Evolutionary conservation across 2,329 filamentous ascomycete genomes (phyloP).

Genomic region (Ophiosphaerella narmari): DNA sequence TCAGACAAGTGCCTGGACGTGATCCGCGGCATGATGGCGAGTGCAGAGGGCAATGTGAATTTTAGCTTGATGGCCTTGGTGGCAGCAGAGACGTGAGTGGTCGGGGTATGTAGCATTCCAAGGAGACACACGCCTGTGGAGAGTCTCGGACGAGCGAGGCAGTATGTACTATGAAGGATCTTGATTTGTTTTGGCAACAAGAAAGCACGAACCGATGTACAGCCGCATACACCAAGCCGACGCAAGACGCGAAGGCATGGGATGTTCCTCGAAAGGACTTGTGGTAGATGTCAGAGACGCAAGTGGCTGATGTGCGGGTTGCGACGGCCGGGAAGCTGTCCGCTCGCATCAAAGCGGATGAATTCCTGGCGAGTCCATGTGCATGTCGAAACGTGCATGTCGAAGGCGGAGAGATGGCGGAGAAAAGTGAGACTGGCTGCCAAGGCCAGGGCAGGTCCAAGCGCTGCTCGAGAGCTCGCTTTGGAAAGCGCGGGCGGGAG

Average conservation of each 20-base stretch:
- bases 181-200: slow-evolving; percentile 54
- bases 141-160: slow-evolving; percentile 50
- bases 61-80: slow-evolving; percentile 41
- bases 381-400: neutral
- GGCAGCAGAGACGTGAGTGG: neutral
- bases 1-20: slow-evolving; percentile 22
- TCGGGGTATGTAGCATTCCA: slow-evolving; percentile 51
- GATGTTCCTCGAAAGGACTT: slow-evolving; percentile 55
- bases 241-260: slow-evolving; percentile 54
- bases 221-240: slow-evolving; percentile 49
- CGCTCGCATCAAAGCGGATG: slow-evolving; percentile 3
- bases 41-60: slow-evolving; percentile 21
- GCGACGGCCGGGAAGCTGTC: slow-evolving; percentile 8
- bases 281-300: slow-evolving; percentile 46
- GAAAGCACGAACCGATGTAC: slow-evolving; percentile 44
- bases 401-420: neutral
- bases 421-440: slow-evolving; percentile 20
- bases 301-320: slow-evolving; percentile 53
- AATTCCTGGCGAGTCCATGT: neutral
- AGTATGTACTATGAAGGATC: slow-evolving; percentile 62
- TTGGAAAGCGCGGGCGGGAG: slow-evolving; percentile 12
- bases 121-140: slow-evolving; percentile 57
- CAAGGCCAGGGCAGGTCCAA: slow-evolving; percentile 7
- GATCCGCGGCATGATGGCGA: slow-evolving; percentile 26
- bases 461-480: too few relatives aligned